A percentile compares a stretch with the other conserved stretches of the same genome.
These are phyloP conservation scores for Maudiozyma saulgeensis DNA, from an alignment of 805 yeast species.

Conservation along the genomic window DNA sequence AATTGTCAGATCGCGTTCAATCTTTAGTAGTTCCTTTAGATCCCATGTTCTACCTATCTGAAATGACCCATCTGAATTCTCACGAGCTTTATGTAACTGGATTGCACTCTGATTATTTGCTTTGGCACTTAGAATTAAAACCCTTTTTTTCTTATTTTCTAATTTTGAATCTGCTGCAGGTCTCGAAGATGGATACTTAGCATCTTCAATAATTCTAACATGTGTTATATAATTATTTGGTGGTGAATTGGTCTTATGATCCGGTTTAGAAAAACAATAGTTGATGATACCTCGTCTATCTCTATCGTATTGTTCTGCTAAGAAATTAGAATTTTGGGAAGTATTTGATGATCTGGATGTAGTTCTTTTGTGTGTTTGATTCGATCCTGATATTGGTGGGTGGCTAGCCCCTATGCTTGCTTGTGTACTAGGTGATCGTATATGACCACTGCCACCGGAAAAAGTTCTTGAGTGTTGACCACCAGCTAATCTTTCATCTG, in stretches of 20 bases:
- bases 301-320: slow-evolving; percentile 50
- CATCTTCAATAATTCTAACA: slow-evolving; percentile 63
- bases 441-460: slow-evolving; percentile 10
- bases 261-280: slow-evolving; percentile 41
- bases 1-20: slow-evolving; percentile 46
- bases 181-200: slow-evolving; percentile 54
- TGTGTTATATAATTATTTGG: slow-evolving; percentile 65
- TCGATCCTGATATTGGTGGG: slow-evolving; percentile 22
- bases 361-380: slow-evolving; percentile 23
- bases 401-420: slow-evolving; percentile 10
- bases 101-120: slow-evolving; percentile 62
- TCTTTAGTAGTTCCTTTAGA: slow-evolving; percentile 51
- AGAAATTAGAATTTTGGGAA: slow-evolving; percentile 22
- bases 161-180: slow-evolving; percentile 50
- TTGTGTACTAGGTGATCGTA: slow-evolving; percentile 7
- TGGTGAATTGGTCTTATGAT: slow-evolving; percentile 32
- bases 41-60: slow-evolving; percentile 95
- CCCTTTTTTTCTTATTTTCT: slow-evolving; percentile 49
- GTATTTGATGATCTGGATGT: slow-evolving; percentile 27
- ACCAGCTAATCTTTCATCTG: slow-evolving; percentile 16
- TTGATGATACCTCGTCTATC: slow-evolving; percentile 42
- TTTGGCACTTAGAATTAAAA: slow-evolving; percentile 37
- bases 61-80: slow-evolving; percentile 57
- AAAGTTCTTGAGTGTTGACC: slow-evolving; percentile 14
- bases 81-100: slow-evolving; percentile 77